Base-by-base conservation (phyloP, 371 early-diverging fungal genomes). In the Phascolomyces articulosus region DNA sequence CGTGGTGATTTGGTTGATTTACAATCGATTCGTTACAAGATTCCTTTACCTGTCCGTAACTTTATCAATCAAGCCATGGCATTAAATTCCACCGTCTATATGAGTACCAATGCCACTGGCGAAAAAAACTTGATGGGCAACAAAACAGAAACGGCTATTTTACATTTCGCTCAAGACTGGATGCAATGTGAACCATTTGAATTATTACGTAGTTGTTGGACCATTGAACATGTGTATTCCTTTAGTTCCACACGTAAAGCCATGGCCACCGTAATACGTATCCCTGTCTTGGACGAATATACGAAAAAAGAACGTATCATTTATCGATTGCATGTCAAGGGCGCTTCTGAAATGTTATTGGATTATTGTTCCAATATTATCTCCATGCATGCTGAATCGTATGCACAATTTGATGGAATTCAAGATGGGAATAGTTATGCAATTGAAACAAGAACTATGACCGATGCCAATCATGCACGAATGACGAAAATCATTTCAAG, bases 101-200 rank as follows among this genome's bases (percentile, higher is more conserved):
- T 92, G 56, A 86, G 81, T 59, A 86, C 75, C 21, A 83, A 86
- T 64, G 71, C 82, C 1, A 71, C 78, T 27, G 91, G 91, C 7
- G 73, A 82, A 40, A 53, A 68, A 3, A 77, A 72, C 1, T 73
- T 90, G 34, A 77, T 90, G 7, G 90, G 91, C 18, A 91, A 90
- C 70, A 93, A 93, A 71, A 96, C 95, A 0, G 98, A 98, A 68
- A 88, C 90, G 1, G 95, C 97, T 1, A 62, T 97, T 57, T 73
- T 96, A 6, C 83, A 85, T 27, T 90, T 85, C 67, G 75, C 86
- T 28, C 81, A 74, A 13, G 74, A 81, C 10, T 47, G 62, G 34
- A 51, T 87, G 56, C 85, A 74, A 44, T 86, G 78, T 48, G 82
- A 80, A 55, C 68, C 76, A 0, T 71, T 75, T 53, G 78, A 80